Percentiles rank a stretch among this genome's conserved stretches.
phyloP scores from a whole-genome alignment of 345 rosid genomes.

The Gossypium turneri region DNA sequence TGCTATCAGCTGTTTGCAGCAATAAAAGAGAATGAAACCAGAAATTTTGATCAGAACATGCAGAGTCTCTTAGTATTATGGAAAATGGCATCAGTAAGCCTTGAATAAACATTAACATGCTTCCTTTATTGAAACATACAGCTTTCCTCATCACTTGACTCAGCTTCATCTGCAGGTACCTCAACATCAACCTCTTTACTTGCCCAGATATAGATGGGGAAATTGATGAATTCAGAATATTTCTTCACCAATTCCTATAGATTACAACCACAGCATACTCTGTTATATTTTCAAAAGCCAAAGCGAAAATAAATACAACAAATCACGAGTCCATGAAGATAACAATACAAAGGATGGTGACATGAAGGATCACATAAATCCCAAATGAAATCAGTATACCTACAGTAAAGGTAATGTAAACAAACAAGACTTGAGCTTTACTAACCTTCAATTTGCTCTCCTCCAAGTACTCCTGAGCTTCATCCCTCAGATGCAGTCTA shows the following conservation, averaged over 20 bases:
- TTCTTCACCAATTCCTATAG: conserved; percentile 89
- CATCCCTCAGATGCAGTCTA: conserved; percentile 88
- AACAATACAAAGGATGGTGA: neutral
- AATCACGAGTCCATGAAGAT: neutral
- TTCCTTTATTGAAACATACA: conserved; percentile 31
- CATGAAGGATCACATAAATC: neutral
- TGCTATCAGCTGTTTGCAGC: conserved; percentile 45
- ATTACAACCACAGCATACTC: neutral
- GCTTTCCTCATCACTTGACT: conserved; percentile 70
- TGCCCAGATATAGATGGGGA: conserved; percentile 91
- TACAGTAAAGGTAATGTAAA: neutral
- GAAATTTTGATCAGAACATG: conserved; percentile 1
- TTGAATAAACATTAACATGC: neutral
- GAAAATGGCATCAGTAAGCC: neutral
- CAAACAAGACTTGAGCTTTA: conserved; percentile 5
- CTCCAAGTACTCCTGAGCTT: conserved; percentile 93
- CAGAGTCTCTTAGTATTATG: neutral
- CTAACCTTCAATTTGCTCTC: conserved; percentile 85
- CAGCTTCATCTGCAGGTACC: conserved; percentile 86
- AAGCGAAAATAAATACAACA: neutral
- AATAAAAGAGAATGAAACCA: conserved; percentile 13
- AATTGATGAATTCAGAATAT: conserved; percentile 96
- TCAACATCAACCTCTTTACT: conserved; percentile 92
- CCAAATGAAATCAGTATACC: neutral
- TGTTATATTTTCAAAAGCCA: neutral